These are phyloP conservation scores for Cytospora leucostoma DNA, from an alignment of 2,329 filamentous ascomycete species.

Conservation along the genomic window DNA sequence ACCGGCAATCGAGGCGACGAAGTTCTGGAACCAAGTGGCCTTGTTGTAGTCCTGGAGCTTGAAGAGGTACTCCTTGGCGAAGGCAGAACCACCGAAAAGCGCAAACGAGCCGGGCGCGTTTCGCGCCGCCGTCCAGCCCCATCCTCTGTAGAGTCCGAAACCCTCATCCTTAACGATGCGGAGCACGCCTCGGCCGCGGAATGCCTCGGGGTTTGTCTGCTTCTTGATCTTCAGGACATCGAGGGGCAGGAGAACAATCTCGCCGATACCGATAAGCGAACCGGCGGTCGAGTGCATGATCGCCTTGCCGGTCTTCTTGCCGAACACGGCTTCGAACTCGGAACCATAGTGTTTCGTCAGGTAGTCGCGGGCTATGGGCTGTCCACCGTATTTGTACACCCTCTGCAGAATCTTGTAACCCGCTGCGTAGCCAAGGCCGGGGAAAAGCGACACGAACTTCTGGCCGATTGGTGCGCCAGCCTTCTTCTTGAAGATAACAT, in stretches of 20 bases:
- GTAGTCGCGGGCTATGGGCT: conserved; percentile 92
- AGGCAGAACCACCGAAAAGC: conserved; percentile 95
- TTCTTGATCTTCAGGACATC: conserved; percentile 99
- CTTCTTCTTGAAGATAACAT: conserved; percentile 91
- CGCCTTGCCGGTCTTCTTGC: conserved; percentile 96
- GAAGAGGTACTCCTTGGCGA: conserved; percentile 96
- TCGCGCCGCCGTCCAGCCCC: conserved; percentile 95
- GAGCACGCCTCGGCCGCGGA: conserved; percentile 88
- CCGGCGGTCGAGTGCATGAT: conserved; percentile 97
- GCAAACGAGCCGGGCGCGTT: conserved; percentile 98
- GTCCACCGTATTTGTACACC: conserved; percentile 98
- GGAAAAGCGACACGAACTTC: conserved; percentile 96
- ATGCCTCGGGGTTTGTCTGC: conserved; percentile 98
- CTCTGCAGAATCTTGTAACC: conserved; percentile 98
- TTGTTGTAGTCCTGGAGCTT: conserved; percentile 91
- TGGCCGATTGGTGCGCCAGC: conserved; percentile 67
- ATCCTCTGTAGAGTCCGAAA: conserved; percentile 92
- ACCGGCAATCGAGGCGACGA: conserved; percentile 92
- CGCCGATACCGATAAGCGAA: conserved; percentile 93
- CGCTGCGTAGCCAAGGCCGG: conserved; percentile 93
- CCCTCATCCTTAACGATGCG: conserved; percentile 92
- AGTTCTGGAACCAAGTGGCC: conserved; percentile 94
- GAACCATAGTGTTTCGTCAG: conserved; percentile 76
- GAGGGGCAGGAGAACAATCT: conserved; percentile 91
- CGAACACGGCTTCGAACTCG: conserved; percentile 86